Evolutionary conservation across 129 eudicot genomes (phyloP).

Genomic region (Flaveria sonorensis): DNA sequence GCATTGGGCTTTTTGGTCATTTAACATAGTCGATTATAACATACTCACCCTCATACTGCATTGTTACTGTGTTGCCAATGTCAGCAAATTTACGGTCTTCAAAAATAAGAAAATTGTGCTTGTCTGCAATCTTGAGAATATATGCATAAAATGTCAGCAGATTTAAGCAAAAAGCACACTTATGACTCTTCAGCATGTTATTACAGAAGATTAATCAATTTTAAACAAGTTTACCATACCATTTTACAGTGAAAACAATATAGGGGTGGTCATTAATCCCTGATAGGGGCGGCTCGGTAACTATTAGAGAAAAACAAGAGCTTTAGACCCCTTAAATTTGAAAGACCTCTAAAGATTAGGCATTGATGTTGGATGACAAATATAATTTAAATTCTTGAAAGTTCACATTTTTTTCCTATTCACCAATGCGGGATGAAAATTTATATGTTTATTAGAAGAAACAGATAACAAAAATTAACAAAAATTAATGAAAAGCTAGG

Average conservation of each 20-base stretch:
- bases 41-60: slow-evolving; percentile 91
- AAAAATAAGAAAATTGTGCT: slow-evolving; percentile 84
- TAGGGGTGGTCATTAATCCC: too few species aligned
- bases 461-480: too few species aligned
- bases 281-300: too few species aligned
- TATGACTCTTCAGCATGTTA: background rate
- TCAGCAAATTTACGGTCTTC: slow-evolving; percentile 98
- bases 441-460: too few species aligned
- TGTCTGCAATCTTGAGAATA: slow-evolving; percentile 81
- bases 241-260: background rate
- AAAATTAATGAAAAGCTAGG: too few species aligned
- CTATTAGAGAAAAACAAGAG: too few species aligned
- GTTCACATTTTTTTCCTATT: too few species aligned
- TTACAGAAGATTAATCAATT: background rate
- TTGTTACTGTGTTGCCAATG: slow-evolving; percentile 92
- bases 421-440: too few species aligned
- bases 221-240: slow-evolving; percentile 2
- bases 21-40: background rate
- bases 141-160: slow-evolving; percentile 26
- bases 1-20: slow-evolving; percentile 12
- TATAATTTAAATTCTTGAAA: too few species aligned
- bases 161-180: slow-evolving; percentile 4
- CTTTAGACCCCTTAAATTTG: too few species aligned
- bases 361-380: too few species aligned
- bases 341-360: too few species aligned